phyloP scores from a whole-genome alignment of 345 rosid species.

The Citrus australasica region DNA sequence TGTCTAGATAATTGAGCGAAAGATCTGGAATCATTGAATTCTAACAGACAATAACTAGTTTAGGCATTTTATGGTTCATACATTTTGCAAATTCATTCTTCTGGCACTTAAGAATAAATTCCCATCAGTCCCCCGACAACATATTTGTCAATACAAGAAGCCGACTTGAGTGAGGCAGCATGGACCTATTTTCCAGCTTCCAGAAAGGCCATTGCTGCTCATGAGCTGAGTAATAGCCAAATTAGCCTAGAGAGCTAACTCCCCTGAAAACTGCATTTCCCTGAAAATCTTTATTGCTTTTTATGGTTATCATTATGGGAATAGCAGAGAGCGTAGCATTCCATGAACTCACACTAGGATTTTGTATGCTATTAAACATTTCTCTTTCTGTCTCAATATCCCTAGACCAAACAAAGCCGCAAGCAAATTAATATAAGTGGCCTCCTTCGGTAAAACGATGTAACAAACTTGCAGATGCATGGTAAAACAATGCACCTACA shows the following conservation, averaged over 20 bases:
- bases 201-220: conserved; percentile 44
- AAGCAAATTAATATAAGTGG: conserved; percentile 61
- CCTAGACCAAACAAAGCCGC: conserved; percentile 54
- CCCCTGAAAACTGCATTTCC: conserved; percentile 56
- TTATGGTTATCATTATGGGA: conserved; percentile 39
- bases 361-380: conserved; percentile 43
- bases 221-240: conserved; percentile 54
- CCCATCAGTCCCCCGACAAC: conserved; percentile 71
- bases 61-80: conserved; percentile 30
- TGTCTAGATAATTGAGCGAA: conserved; percentile 41
- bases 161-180: conserved; percentile 36
- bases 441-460: conserved; percentile 26
- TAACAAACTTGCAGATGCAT: no score
- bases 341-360: conserved; percentile 48
- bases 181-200: conserved; percentile 70
- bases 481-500: no score
- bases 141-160: conserved; percentile 36
- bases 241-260: conserved; percentile 51
- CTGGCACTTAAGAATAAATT: conserved; percentile 62
- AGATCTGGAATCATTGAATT: conserved; percentile 72
- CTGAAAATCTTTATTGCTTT: conserved; percentile 51
- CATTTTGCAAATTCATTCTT: conserved; percentile 40
- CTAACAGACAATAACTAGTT: conserved; percentile 61
- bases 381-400: conserved; percentile 45
- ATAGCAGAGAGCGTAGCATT: conserved; percentile 59